Conservation (phyloP, 306 rosid species). For the Dicorynia guianensis region DNA sequence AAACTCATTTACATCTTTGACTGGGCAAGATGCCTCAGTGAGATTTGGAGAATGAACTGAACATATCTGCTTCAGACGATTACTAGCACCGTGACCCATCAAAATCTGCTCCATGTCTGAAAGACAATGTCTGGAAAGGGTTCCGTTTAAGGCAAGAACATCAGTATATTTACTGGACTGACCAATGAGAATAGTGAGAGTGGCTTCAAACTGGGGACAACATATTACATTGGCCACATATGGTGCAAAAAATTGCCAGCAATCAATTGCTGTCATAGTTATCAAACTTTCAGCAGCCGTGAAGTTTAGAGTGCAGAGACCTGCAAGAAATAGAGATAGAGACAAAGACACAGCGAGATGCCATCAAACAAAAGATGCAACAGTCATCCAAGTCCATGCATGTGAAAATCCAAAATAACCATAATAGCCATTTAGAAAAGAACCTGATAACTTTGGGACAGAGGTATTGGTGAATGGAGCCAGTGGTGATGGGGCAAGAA, state of each 20-base stretch:
- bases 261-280: slow-evolving; percentile 79
- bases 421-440: slow-evolving; percentile 18
- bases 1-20: slow-evolving; percentile 69
- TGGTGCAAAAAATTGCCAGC: slow-evolving; percentile 86
- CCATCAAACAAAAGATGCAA: neutral
- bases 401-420: slow-evolving; percentile 26
- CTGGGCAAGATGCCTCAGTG: slow-evolving; percentile 84
- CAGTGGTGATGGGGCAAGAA: slow-evolving; percentile 94
- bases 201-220: slow-evolving; percentile 97
- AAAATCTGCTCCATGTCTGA: slow-evolving; percentile 88
- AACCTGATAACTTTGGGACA: slow-evolving; percentile 89
- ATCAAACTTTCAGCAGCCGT: slow-evolving; percentile 79
- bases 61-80: slow-evolving; percentile 66
- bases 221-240: slow-evolving; percentile 89
- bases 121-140: slow-evolving; percentile 73
- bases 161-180: slow-evolving; percentile 81
- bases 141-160: slow-evolving; percentile 73
- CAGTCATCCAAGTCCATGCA: slow-evolving; percentile 16
- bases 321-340: slow-evolving; percentile 49
- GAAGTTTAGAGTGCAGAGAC: slow-evolving; percentile 81
- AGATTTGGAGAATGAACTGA: slow-evolving; percentile 71
- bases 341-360: slow-evolving; percentile 31
- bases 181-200: slow-evolving; percentile 87
- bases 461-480: slow-evolving; percentile 79
- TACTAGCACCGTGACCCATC: slow-evolving; percentile 83